These are phyloP conservation scores for Cladophialophora immunda DNA, from an alignment of 2,329 filamentous ascomycete species.

Conservation along the genomic window DNA sequence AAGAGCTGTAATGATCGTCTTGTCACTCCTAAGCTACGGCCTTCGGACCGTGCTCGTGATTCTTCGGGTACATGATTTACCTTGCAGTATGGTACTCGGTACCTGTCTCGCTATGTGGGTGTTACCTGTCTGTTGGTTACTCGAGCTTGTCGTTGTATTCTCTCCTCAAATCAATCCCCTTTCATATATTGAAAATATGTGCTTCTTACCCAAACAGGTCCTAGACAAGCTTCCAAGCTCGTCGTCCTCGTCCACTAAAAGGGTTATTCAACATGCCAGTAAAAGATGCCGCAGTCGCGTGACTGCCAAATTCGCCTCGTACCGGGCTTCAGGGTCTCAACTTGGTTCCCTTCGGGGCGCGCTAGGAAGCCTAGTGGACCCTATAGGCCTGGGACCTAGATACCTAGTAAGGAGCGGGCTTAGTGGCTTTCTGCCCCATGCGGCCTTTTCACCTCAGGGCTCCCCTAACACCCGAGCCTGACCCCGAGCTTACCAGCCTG, in stretches of 20 bases:
- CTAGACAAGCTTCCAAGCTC: not conserved
- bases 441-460: not conserved
- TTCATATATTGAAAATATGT: too few relatives aligned
- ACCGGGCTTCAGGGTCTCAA: not conserved
- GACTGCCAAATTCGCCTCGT: conserved; percentile 4
- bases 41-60: too few relatives aligned
- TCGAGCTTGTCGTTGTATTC: too few relatives aligned
- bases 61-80: too few relatives aligned
- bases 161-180: too few relatives aligned
- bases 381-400: not conserved
- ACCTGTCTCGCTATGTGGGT: too few relatives aligned
- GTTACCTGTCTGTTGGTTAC: too few relatives aligned
- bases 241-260: not conserved
- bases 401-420: not conserved
- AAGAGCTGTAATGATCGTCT: too few relatives aligned
- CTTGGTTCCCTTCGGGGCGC: not conserved
- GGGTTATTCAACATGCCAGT: conserved; percentile 4
- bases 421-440: not conserved
- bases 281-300: not conserved
- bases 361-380: not conserved
- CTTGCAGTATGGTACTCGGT: too few relatives aligned
- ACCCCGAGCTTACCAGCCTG: not conserved
- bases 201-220: not conserved
- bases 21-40: too few relatives aligned
- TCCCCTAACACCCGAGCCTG: not conserved